phyloP scores from a whole-genome alignment of 1,139 yeast species.

The Blastobotrys malaysiensis region DNA sequence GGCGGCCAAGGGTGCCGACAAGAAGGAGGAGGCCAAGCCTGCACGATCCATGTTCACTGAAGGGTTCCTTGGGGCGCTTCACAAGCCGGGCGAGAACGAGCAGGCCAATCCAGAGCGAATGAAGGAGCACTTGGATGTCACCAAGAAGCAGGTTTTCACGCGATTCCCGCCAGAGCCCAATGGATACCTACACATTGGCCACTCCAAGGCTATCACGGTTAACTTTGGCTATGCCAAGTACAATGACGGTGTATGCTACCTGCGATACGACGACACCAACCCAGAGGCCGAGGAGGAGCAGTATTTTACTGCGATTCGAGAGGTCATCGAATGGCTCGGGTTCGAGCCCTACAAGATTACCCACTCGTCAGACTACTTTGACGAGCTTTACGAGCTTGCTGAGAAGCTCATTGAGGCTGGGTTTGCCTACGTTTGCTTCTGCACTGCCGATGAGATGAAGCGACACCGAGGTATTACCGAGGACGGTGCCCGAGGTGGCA shows the following conservation, averaged over 20 bases:
- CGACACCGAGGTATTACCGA: slow-evolving; percentile 82
- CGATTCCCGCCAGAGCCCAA: slow-evolving; percentile 99
- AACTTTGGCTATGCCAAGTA: slow-evolving; percentile 91
- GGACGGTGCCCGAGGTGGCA: slow-evolving; percentile 92
- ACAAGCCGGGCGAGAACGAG: slow-evolving; percentile 91
- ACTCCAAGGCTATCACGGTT: slow-evolving; percentile 94
- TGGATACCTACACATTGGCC: slow-evolving; percentile 96
- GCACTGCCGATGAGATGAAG: slow-evolving; percentile 88
- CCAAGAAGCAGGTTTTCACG: slow-evolving; percentile 79
- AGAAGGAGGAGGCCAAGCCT: slow-evolving; percentile 22
- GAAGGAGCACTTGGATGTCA: slow-evolving; percentile 69
- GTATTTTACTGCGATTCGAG: slow-evolving; percentile 76
- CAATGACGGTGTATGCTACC: slow-evolving; percentile 79
- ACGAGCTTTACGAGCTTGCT: slow-evolving; percentile 79
- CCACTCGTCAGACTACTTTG: slow-evolving; percentile 93
- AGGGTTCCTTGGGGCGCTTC: slow-evolving; percentile 93
- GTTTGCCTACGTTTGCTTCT: slow-evolving; percentile 87
- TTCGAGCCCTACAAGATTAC: slow-evolving; percentile 90
- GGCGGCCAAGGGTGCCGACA: slow-evolving; percentile 18
- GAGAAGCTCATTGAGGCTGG: slow-evolving; percentile 65
- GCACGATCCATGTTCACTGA: slow-evolving; percentile 83
- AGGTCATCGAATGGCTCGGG: slow-evolving; percentile 90
- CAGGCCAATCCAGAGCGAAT: slow-evolving; percentile 82
- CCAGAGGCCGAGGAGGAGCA: slow-evolving; percentile 98
- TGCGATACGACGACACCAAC: slow-evolving; percentile 95